Base-by-base conservation (phyloP, 2,329 filamentous ascomycete species). In the Fusarium sp. region DNA sequence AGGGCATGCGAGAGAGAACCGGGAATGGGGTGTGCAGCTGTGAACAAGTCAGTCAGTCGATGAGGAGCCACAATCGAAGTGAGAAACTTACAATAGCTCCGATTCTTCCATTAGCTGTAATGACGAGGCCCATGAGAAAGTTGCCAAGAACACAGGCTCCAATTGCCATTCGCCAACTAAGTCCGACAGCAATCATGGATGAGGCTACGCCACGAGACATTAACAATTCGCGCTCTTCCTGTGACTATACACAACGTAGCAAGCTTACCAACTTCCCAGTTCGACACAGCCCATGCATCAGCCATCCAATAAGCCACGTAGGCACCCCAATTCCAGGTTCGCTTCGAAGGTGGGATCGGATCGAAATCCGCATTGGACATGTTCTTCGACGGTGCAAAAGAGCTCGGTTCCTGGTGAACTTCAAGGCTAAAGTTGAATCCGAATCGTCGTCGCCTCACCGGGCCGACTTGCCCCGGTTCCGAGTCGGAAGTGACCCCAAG, bases 181-280 rank as follows among this genome's bases (percentile, higher is more conserved):
- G 36, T 28, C 54, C 54, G 4, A 57, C 54, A 52, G 54, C 54
- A 42, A 57, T 57, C 54, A 57, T 57, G 0, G 54, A 57, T 15
- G 54, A 57, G 14, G 54, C 54, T 57, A 43, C 7, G 6, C 17
- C 36, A n/a, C 4, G 21, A 42, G 15, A n/a, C 9, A 21, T 57
- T 26, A 57, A 5, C 45, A 19, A 42, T 42, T 9, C 19, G 2
- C 10, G 15, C 10, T 49, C 33, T 49, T 22, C 15, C 5, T n/a
- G 33, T 15, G 2, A 3, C 9, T n/a, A 17, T n/a, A 21, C 7
- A 24, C 1, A 15, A 22, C 14, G 10, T 10, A 31, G 24, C n/a
- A 51, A 52, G 5, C 54, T 57, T 57, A 57, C 54, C 54, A 11
- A 57, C 54, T 52, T 57, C 54, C 54, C 54, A 57, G 45, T 57